Evolutionary conservation across 169 alveolate genomes (phyloP).

Genomic region (Babesia divergens): DNA sequence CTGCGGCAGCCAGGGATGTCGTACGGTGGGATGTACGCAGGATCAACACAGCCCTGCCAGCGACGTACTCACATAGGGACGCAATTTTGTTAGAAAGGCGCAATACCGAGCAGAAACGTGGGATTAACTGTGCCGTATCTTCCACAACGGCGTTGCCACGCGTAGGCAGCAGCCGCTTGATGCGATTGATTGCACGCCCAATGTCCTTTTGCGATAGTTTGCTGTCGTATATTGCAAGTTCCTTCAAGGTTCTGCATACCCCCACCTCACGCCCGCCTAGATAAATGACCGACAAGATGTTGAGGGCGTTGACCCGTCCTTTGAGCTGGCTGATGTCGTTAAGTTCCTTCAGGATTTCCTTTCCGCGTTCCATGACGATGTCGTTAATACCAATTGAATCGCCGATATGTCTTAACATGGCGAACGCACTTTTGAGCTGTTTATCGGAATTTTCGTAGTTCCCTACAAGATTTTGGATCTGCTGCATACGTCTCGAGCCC

Average conservation of each 20-base stretch:
- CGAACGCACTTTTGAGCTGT: constrained; percentile 74
- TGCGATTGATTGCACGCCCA: constrained; percentile 82
- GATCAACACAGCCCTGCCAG: constrained; percentile 70
- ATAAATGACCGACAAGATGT: constrained; percentile 82
- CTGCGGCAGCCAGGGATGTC: constrained; percentile 81
- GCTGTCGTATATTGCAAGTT: constrained; percentile 78
- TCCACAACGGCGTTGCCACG: constrained; percentile 77
- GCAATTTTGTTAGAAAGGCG: constrained; percentile 67
- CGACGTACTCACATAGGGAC: constrained; percentile 74
- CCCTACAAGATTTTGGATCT: constrained; percentile 70
- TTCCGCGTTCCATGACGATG: constrained; percentile 80
- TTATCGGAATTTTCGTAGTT: constrained; percentile 69
- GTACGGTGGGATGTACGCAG: constrained; percentile 79
- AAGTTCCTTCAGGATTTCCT: constrained; percentile 79
- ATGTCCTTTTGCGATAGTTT: constrained; percentile 80
- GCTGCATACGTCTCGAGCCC: constrained; percentile 78
- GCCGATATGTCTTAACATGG: constrained; percentile 72
- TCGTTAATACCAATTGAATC: constrained; percentile 78
- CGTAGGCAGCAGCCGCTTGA: constrained; percentile 79
- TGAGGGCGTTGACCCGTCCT: constrained; percentile 62
- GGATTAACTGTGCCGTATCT: constrained; percentile 76
- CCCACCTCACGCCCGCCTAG: constrained; percentile 88
- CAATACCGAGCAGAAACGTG: constrained; percentile 72
- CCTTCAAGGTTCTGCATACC: constrained; percentile 82
- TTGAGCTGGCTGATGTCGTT: constrained; percentile 64